Conservation (phyloP, 768 basidiomycete species). For the Pisolithus albus region DNA sequence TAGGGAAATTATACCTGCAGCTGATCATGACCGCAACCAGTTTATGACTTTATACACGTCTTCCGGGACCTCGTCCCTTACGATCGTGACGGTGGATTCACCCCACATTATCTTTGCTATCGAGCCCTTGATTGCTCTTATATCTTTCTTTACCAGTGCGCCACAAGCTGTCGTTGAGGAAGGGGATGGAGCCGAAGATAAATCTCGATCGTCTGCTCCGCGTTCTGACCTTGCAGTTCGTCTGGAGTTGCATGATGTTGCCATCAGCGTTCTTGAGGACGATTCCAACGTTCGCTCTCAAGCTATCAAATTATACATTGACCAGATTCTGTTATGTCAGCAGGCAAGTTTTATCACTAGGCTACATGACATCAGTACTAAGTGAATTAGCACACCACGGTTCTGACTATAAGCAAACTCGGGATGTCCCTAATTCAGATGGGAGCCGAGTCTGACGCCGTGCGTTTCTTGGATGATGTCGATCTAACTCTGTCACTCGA, state of each 20-base stretch:
- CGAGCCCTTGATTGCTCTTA: conserved; percentile 84
- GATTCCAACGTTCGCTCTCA: conserved; percentile 74
- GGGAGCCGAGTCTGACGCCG: conserved; percentile 75
- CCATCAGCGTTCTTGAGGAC: conserved; percentile 81
- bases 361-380: conserved; percentile 3
- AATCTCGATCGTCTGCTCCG: conserved; percentile 3
- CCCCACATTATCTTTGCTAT: conserved; percentile 89
- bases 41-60: conserved; percentile 89
- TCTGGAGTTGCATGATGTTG: conserved; percentile 85
- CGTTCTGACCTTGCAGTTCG: conserved; percentile 49
- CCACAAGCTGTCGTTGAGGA: conserved; percentile 25
- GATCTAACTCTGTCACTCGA: conserved; percentile 86
- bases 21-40: conserved; percentile 81
- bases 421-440: conserved; percentile 94
- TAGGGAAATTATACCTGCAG: conserved; percentile 92
- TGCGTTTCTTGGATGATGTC: conserved; percentile 89
- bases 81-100: conserved; percentile 83
- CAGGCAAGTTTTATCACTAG: conserved; percentile 51
- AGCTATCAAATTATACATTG: conserved; percentile 79
- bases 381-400: conserved; percentile 63
- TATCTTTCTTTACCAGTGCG: conserved; percentile 73
- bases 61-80: conserved; percentile 61
- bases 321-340: conserved; percentile 82
- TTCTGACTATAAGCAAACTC: conserved; percentile 69
- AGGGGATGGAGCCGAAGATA: conserved; percentile 9